Conservation (phyloP, 78 protist genomes). For the Bigelowiella natans region DNA sequence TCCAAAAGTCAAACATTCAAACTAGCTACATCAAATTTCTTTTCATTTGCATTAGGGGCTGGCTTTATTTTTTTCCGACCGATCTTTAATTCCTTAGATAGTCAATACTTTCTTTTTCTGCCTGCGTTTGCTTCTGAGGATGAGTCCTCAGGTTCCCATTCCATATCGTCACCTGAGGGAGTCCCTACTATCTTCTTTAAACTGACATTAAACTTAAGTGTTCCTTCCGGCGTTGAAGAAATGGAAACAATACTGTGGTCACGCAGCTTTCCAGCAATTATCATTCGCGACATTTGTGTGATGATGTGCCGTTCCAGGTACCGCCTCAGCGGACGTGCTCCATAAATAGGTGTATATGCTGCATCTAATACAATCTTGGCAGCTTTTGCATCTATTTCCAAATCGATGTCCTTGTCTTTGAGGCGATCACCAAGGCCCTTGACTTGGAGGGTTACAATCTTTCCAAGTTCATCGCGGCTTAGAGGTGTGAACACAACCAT, state of each 20-base stretch:
- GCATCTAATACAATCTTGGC: conserved; percentile 25
- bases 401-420: conserved; percentile 37
- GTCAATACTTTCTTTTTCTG: too few species aligned
- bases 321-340: conserved; percentile 89
- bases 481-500: conserved; percentile 24
- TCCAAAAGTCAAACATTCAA: too few species aligned
- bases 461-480: background rate
- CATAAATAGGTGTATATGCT: conserved; percentile 70
- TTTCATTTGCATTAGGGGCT: too few species aligned
- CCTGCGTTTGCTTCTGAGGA: too few species aligned
- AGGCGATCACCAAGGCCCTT: conserved; percentile 54
- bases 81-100: too few species aligned
- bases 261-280: conserved; percentile 23
- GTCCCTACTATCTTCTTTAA: too few species aligned
- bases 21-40: too few species aligned
- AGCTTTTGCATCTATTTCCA: conserved; percentile 38
- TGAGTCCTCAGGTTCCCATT: too few species aligned
- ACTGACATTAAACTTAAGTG: too few species aligned
- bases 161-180: too few species aligned
- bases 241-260: background rate
- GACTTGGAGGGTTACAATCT: conserved; percentile 32
- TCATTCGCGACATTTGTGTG: conserved; percentile 49
- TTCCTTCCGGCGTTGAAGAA: background rate
- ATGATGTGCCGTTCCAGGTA: conserved; percentile 72
- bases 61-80: too few species aligned